These are phyloP conservation scores for Eleusine coracana DNA, from an alignment of 176 grass and related monocot genomes.

Conservation along the genomic window DNA sequence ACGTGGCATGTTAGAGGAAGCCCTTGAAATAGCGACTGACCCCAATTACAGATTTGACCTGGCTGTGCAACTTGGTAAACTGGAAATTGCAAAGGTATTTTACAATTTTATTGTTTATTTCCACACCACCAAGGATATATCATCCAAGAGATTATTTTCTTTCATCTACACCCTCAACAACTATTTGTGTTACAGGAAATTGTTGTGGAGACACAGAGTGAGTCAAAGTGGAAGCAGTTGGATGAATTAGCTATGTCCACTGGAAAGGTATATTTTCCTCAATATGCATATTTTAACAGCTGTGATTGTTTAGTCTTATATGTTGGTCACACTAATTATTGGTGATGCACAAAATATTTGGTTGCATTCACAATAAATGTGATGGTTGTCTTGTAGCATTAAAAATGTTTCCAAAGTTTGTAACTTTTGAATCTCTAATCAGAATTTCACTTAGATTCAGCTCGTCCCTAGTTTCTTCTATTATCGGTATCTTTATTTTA, in stretches of 20 bases:
- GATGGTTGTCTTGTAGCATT: background rate
- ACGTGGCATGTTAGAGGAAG: conserved; percentile 83
- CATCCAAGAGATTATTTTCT: conserved; percentile 7
- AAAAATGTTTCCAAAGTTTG: conserved; percentile 5
- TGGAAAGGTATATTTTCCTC: conserved; percentile 57
- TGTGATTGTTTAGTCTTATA: background rate
- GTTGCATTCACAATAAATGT: background rate
- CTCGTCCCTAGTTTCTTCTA: background rate
- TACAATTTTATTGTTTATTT: conserved; percentile 14
- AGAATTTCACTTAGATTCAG: conserved; percentile 3
- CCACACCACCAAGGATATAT: conserved; percentile 5
- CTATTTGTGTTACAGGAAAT: conserved; percentile 58
- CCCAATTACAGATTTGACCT: conserved; percentile 88
- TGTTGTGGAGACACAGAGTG: conserved; percentile 65
- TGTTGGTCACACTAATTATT: conserved; percentile 1
- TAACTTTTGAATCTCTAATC: background rate
- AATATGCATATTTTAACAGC: background rate
- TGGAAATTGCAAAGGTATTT: conserved; percentile 79
- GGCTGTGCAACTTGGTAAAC: conserved; percentile 79
- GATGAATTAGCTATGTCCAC: conserved; percentile 80
- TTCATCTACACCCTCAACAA: conserved; percentile 21
- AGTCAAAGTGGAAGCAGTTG: conserved; percentile 90
- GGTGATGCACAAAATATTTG: background rate
- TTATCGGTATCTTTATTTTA: background rate
- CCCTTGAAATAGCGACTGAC: conserved; percentile 69